Evolutionary conservation across 495 filamentous ascomycete genomes (phyloP), one percentile per base, ranked within the genome.

Genomic region (Aspergillus affinis): DNA sequence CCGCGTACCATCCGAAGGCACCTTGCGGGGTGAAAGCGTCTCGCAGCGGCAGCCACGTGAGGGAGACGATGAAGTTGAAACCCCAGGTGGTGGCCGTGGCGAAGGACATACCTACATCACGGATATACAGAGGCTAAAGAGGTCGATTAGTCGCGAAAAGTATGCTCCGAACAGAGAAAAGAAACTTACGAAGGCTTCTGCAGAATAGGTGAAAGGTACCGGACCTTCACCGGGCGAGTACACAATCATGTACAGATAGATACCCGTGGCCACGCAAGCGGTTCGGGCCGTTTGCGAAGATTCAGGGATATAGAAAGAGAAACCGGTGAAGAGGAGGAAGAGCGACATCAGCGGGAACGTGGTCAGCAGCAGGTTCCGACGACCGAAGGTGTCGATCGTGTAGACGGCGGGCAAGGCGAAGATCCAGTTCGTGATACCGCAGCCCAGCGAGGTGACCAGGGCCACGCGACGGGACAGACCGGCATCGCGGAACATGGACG

Each of bases 351-450:
- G 76, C 0, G 91, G 90, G 71, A 93, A 92, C 6, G 90, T 93
- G 2, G 81, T 80, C 15, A 93, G 80, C 6, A 93, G 79, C 8
- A 94, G 82, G 61, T 91, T 91, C 18, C 90, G 82, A 3, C 90
- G 86, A n/a, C 90, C 90, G 61, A 90, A 92, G 0, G 87, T 90
- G 67, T 93, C 90, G 59, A 93, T 93, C 5, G 88, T 91, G 69
- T 88, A 91, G 48, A 93, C 75, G 10, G 90, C 90, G 0, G 90
- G 90, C 13, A 92, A 79, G 4, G 89, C 88, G 59, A 92, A 91
- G 23, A 93, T 72, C 75, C 85, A 92, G 69, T 92, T 92, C 67
- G 91, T 82, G n/a, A 90, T 75, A 12, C 90, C 90, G 66, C 86
- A 90, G 7, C 90, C 91, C 3, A 94, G 73, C 13, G 88, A 90